Conservation (phyloP, 1,284 basidiomycete genomes). For the Puccinia coronata region DNA sequence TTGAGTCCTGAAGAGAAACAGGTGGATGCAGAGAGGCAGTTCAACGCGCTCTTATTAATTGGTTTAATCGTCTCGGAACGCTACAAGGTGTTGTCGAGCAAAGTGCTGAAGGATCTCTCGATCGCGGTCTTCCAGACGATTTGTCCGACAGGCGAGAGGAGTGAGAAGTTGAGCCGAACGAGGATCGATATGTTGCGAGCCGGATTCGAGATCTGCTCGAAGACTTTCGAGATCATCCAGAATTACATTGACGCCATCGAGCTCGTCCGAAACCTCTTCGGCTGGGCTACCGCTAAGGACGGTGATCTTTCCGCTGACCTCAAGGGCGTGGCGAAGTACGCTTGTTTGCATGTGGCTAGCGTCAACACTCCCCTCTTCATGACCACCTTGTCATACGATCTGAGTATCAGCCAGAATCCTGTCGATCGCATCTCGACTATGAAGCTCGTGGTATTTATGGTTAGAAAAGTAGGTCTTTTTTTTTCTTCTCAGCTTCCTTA, state of each 20-base stretch:
- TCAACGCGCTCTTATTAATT: constrained; percentile 69
- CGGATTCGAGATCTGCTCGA: constrained; percentile 83
- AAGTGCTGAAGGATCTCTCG: constrained; percentile 58
- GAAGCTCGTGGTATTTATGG: constrained; percentile 90
- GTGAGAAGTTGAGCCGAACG: constrained; percentile 53
- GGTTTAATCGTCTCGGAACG: constrained; percentile 81
- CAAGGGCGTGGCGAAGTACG: constrained; percentile 68
- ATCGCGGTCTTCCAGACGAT: constrained; percentile 27
- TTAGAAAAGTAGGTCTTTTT: constrained; percentile 69
- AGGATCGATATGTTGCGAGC: constrained; percentile 64
- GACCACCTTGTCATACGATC: constrained; percentile 88
- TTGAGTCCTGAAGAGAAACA: neutral
- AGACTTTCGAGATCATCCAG: constrained; percentile 90
- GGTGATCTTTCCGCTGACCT: constrained; percentile 63
- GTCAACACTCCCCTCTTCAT: constrained; percentile 88
- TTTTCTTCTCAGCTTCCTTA: neutral
- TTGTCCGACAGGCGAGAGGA: constrained; percentile 6
- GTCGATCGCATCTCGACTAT: constrained; percentile 84
- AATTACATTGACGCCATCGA: constrained; percentile 88
- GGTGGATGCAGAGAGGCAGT: neutral
- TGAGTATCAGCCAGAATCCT: constrained; percentile 74
- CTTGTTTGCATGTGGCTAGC: constrained; percentile 80
- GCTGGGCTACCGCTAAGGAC: constrained; percentile 77
- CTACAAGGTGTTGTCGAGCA: constrained; percentile 72
- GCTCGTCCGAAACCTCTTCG: constrained; percentile 81